Base-by-base conservation (phyloP, 805 yeast genomes). In the Monosporozyma yasuniensis region DNA sequence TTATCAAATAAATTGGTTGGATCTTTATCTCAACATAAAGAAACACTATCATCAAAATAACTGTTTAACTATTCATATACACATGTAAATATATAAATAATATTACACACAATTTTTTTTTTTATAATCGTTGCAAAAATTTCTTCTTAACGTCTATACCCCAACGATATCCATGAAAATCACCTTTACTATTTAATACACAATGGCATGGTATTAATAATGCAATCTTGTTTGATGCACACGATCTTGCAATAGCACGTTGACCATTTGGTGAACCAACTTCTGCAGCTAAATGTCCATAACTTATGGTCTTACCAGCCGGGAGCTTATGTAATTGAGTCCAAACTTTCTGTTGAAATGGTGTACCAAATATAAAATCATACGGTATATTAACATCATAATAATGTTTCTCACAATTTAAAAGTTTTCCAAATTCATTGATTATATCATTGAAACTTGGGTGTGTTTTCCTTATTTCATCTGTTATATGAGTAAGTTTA, bases 181-280 rank as follows among this genome's bases (percentile, higher is more conserved):
- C 60, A 5, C 67, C 66, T 28, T 52, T 51, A 6, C 58, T 57
- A 12, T 68, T 63, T 19, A 72, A 41, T 1, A 72, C 72, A 46
- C 76, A 57, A 56, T 74, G 77, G 54, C 78, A 73, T 1, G 78
- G 77, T 4, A 74, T 61, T 4, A 73, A 30, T 4, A 72, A 43
- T 2, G 75, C 71, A 10, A 73, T 54, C 23, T 61, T 62, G 54
- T 74, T 74, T 18, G 69, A 61, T 3, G 70, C 73, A 44, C 73
- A 67, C 2, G 75, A 71, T 39, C 65, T 64, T 0, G 74, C 78
- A 6, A 74, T 65, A 2, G 69, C 74, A 35, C 78, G 59, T 23
- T 64, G 61, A 11, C 69, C 62, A 0, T 53, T 61, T 0, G 67
- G 61, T 14, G 19, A 16, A 1, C 66, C 65, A n/a, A 72, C 47